These are phyloP conservation scores for Solanum rostratum DNA, from an alignment of 257 asterid genomes.

Conservation along the genomic window DNA sequence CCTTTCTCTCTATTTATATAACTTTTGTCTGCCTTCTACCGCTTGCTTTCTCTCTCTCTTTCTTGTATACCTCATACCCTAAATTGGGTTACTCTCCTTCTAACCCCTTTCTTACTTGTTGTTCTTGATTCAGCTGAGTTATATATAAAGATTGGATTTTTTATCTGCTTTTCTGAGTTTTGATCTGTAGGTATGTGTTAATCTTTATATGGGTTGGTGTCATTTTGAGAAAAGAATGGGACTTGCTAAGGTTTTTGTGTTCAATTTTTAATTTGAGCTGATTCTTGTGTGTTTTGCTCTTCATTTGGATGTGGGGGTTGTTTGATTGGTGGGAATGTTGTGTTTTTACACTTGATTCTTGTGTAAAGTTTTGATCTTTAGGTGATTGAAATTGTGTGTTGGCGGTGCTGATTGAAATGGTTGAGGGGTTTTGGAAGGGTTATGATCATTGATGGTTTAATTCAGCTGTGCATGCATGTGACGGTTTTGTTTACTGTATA, in stretches of 20 bases:
- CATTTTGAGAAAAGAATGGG: background rate
- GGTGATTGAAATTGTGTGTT: slow-evolving; percentile 1
- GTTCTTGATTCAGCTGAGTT: background rate
- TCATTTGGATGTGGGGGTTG: slow-evolving; percentile 16
- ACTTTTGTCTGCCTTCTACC: slow-evolving; percentile 7
- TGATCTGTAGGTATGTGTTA: slow-evolving; percentile 37
- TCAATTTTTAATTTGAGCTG: slow-evolving; percentile 34
- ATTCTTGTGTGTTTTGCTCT: slow-evolving; percentile 19
- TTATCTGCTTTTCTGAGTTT: slow-evolving; percentile 11
- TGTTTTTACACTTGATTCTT: slow-evolving; percentile 7
- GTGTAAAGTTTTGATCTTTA: slow-evolving; percentile 15
- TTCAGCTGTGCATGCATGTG: slow-evolving; percentile 7
- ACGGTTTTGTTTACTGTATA: background rate
- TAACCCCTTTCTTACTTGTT: slow-evolving; percentile 14
- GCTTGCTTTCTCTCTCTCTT: slow-evolving; percentile 12
- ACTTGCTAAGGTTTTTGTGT: background rate
- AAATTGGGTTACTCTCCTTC: slow-evolving; percentile 48
- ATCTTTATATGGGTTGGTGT: slow-evolving; percentile 15
- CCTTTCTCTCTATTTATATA: slow-evolving; percentile 13
- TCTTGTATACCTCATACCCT: slow-evolving; percentile 30
- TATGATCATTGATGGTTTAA: background rate
- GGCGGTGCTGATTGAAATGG: background rate
- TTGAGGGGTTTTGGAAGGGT: background rate
- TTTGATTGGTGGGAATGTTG: slow-evolving; percentile 17
- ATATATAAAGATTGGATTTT: slow-evolving; percentile 15